Evolutionary conservation across 345 rosid species (phyloP).

Genomic region (Murraya koenigii): DNA sequence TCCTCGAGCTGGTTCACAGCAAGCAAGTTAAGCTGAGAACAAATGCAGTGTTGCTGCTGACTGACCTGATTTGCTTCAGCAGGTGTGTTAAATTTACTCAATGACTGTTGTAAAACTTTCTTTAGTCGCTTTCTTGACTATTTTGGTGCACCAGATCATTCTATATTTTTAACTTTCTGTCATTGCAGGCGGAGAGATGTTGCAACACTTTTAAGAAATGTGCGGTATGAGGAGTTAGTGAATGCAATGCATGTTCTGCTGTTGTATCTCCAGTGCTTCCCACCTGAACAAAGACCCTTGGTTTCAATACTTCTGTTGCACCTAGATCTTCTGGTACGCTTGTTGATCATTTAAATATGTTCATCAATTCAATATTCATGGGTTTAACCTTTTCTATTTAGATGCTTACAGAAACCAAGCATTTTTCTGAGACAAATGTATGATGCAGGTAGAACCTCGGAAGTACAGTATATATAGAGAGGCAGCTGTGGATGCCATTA

Average conservation of each 20-base stretch:
- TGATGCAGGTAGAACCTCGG: slow-evolving; percentile 43
- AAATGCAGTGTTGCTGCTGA: slow-evolving; percentile 40
- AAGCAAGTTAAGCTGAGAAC: slow-evolving; percentile 36
- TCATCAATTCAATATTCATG: background rate
- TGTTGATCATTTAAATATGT: background rate
- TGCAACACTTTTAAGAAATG: slow-evolving; percentile 24
- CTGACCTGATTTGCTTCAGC: slow-evolving; percentile 49
- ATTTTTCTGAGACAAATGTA: slow-evolving; percentile 6
- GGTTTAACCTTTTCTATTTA: background rate
- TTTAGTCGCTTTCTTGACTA: background rate
- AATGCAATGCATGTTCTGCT: slow-evolving; percentile 42
- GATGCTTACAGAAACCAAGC: background rate
- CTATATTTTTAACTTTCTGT: background rate
- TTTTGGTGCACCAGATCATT: background rate
- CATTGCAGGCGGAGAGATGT: slow-evolving; percentile 43
- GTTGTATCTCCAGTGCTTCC: slow-evolving; percentile 41
- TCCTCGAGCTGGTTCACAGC: slow-evolving; percentile 46
- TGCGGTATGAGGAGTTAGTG: slow-evolving; percentile 39
- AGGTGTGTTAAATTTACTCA: slow-evolving; percentile 30
- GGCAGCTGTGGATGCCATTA: slow-evolving; percentile 53
- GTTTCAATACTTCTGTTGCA: slow-evolving; percentile 49
- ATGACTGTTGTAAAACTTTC: background rate
- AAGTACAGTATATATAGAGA: slow-evolving; percentile 49
- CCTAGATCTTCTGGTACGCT: slow-evolving; percentile 48
- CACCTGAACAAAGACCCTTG: slow-evolving; percentile 36